These are phyloP conservation scores for Rhodotorula graminis DNA, from an alignment of 768 basidiomycete species.

Conservation along the genomic window DNA sequence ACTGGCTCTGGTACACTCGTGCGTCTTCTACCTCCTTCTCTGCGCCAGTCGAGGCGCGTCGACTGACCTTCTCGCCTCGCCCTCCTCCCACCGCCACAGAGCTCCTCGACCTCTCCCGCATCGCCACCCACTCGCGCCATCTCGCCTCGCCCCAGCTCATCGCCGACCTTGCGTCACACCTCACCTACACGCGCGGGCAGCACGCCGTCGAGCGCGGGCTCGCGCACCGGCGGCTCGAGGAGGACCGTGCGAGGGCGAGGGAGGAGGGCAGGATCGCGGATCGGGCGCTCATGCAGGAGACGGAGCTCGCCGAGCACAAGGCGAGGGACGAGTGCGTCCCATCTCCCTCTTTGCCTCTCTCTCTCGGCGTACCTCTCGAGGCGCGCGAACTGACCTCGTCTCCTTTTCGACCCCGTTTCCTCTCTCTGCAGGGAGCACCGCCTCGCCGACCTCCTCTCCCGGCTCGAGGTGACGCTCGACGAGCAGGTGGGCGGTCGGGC, in stretches of 20 bases:
- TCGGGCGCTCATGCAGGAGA: not conserved
- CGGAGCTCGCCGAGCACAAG: not conserved
- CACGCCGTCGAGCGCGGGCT: not conserved
- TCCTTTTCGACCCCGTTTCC: no score
- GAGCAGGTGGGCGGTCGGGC: no score
- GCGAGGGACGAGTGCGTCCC: not conserved
- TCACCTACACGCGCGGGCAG: no score
- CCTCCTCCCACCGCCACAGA: not conserved
- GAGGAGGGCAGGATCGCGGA: not conserved
- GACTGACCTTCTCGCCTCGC: not conserved
- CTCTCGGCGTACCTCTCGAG: no score
- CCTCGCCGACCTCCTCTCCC: no score
- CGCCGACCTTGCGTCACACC: not conserved
- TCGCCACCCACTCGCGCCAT: not conserved
- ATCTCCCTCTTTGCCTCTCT: no score
- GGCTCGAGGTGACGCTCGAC: no score
- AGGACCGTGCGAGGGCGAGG: not conserved
- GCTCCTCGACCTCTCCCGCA: slow-evolving; percentile 1
- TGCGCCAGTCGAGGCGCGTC: not conserved
- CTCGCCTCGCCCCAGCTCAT: not conserved
- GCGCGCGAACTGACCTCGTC: no score
- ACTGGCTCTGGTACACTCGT: slow-evolving; percentile 5
- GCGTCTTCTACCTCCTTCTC: not conserved
- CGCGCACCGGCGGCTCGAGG: no score
- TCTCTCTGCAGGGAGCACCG: no score